phyloP scores from a whole-genome alignment of 148 eudicot genomes.

The Polygonum aviculare region DNA sequence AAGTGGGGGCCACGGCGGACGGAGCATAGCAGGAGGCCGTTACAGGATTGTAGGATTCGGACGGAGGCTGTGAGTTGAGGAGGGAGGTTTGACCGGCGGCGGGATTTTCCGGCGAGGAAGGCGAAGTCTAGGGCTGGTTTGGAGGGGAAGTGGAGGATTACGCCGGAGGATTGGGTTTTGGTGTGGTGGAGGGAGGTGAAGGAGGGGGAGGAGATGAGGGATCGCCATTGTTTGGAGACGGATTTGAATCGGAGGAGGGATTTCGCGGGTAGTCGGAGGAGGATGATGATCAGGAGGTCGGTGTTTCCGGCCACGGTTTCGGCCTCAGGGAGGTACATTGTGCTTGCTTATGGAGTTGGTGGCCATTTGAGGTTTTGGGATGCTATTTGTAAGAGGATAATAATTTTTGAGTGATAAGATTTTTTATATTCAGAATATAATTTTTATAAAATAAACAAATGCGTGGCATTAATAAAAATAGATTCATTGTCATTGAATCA shows the following conservation, averaged over 20 bases:
- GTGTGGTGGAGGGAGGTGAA: slow-evolving; percentile 6
- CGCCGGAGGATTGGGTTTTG: neutral
- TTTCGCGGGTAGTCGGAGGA: slow-evolving; percentile 12
- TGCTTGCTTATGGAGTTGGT: neutral
- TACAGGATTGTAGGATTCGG: slow-evolving; percentile 1
- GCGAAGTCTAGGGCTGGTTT: slow-evolving; percentile 6
- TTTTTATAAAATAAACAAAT: no score
- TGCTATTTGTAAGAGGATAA: neutral
- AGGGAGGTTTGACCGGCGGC: neutral
- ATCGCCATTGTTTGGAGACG: slow-evolving; percentile 18
- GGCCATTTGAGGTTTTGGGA: neutral
- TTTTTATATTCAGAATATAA: no score
- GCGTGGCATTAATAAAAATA: no score
- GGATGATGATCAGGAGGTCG: slow-evolving; percentile 11
- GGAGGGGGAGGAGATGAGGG: slow-evolving; percentile 12
- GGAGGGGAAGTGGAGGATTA: slow-evolving; percentile 4
- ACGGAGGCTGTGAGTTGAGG: neutral
- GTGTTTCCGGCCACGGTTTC: slow-evolving; percentile 11
- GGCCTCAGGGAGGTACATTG: neutral
- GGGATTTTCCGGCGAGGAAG: neutral
- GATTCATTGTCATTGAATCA: no score
- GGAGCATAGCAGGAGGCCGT: neutral
- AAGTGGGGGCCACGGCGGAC: neutral
- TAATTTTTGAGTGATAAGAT: no score
- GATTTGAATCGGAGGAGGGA: slow-evolving; percentile 15